Evolutionary conservation across 225 moss, liverwort and hornwort genomes (phyloP), one percentile per base, ranked within the genome.

Genomic region (Bryum argenteum): DNA sequence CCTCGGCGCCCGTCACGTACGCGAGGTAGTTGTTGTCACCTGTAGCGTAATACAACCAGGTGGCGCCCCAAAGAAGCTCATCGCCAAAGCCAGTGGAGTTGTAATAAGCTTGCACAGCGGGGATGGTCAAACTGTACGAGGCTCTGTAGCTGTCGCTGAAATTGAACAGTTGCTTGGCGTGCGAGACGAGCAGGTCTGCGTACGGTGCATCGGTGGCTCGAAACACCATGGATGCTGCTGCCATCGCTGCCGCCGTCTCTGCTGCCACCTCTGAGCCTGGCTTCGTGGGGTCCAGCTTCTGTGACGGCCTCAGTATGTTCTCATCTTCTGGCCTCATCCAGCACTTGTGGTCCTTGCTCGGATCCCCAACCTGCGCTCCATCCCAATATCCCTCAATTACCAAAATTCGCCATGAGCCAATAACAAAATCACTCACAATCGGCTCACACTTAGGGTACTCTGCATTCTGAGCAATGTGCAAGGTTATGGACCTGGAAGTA

Each of bases 171-270:
- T 87, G 75, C 70, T 67, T 80, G 24, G 89, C 88, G 50, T 84
- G 79, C 2, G 72, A 61, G 45, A 84, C 74, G 17, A 91, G 85
- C 18, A 74, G 73, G 61, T 69, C 75, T 16, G 91, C 77, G 17
- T 91, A 88, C 24, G 66, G 14, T 1, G 79, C 43, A 58, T 91
- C 88, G 1, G 17, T 77, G 18, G 67, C 39, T 18, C 83, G 78
- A 77, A 91, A 91, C 10, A 86, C 82, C 53, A 83, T 72, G 37
- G 91, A 85, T 0, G 87, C 89, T 10, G 91, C 89, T 13, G 91
- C 89, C 73, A 91, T 81, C 8, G 91, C 89, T 61, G 91, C 89
- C 40, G 91, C 88, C 8, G 89, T 88, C 78, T 91, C 91, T 26
- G 78, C 89, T 33, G 88, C 91, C 28, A 87, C 89, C 75, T 91